Percentiles rank a stretch among this genome's conserved stretches.
phyloP scores from a whole-genome alignment of 306 rosid genomes.

The Dicorynia guianensis region DNA sequence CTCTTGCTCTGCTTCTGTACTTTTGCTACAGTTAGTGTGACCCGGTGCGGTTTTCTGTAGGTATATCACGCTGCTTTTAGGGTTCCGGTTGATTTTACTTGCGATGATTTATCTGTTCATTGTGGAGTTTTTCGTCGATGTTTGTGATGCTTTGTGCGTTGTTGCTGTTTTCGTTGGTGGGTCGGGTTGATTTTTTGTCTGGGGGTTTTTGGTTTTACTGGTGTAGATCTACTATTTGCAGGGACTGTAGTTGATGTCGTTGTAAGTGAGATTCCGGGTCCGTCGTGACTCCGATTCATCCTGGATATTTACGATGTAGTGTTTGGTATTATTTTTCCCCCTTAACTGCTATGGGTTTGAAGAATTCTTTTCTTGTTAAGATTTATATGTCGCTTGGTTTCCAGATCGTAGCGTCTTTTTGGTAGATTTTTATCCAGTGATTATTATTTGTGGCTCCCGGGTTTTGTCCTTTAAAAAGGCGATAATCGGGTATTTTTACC shows the following conservation, averaged over 20 bases:
- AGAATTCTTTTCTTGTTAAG: neutral
- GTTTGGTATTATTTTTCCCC: neutral
- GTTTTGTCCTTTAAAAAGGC: neutral
- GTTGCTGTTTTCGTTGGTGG: neutral
- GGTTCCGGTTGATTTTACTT: neutral
- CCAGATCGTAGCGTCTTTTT: slow-evolving; percentile 40
- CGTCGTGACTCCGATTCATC: neutral
- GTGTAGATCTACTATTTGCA: slow-evolving; percentile 24
- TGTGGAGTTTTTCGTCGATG: neutral
- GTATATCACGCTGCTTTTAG: too few species aligned
- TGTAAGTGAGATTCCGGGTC: neutral
- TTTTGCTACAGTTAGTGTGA: too few species aligned
- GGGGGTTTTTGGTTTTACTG: neutral
- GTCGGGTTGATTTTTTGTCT: neutral
- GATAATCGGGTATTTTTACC: neutral
- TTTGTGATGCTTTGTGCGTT: neutral
- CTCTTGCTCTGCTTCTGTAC: too few species aligned
- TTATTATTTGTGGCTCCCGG: neutral
- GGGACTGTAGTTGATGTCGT: neutral
- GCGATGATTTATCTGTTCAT: neutral
- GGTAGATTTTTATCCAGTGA: neutral
- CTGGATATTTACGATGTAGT: neutral
- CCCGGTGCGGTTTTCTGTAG: too few species aligned
- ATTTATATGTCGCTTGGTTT: neutral
- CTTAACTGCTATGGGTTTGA: neutral